phyloP scores from a whole-genome alignment of 2,329 filamentous ascomycete genomes.

The Westerdykella aurantiaca region DNA sequence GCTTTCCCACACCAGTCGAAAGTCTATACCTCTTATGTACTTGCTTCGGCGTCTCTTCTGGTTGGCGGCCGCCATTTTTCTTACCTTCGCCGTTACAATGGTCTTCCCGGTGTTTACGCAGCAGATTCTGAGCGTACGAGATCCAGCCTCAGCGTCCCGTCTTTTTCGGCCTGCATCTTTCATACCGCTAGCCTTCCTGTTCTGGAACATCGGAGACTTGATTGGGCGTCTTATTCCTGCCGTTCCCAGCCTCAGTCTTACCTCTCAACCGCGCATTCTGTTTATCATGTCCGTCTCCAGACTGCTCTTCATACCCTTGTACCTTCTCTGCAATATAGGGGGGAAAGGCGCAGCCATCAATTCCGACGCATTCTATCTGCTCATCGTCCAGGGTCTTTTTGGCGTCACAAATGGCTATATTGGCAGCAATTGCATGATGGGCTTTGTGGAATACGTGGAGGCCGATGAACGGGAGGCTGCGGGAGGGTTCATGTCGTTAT shows the following conservation, averaged over 20 bases:
- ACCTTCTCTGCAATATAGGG: slow-evolving; percentile 81
- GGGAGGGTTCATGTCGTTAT: slow-evolving; percentile 89
- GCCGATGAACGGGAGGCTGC: slow-evolving; percentile 79
- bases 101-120: slow-evolving; percentile 87
- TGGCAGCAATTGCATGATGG: slow-evolving; percentile 87
- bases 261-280: slow-evolving; percentile 58
- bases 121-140: slow-evolving; percentile 40
- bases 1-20: slow-evolving; percentile 36
- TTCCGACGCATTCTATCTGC: slow-evolving; percentile 83
- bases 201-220: slow-evolving; percentile 91
- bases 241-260: slow-evolving; percentile 51
- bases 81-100: slow-evolving; percentile 84
- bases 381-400: slow-evolving; percentile 76
- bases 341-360: slow-evolving; percentile 61
- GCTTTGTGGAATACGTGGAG: slow-evolving; percentile 72
- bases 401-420: slow-evolving; percentile 84
- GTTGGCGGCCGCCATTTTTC: slow-evolving; percentile 68
- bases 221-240: slow-evolving; percentile 65
- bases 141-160: slow-evolving; percentile 43
- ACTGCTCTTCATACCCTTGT: slow-evolving; percentile 71
- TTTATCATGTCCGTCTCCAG: slow-evolving; percentile 64
- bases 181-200: slow-evolving; percentile 81
- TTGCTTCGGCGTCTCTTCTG: slow-evolving; percentile 75
- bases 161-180: slow-evolving; percentile 71
- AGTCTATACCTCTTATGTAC: slow-evolving; percentile 53